A percentile compares a stretch with the other conserved stretches of the same genome.
These are phyloP conservation scores for Pyrus pyrifolia DNA, from an alignment of 306 rosid genomes.

Conservation along the genomic window DNA sequence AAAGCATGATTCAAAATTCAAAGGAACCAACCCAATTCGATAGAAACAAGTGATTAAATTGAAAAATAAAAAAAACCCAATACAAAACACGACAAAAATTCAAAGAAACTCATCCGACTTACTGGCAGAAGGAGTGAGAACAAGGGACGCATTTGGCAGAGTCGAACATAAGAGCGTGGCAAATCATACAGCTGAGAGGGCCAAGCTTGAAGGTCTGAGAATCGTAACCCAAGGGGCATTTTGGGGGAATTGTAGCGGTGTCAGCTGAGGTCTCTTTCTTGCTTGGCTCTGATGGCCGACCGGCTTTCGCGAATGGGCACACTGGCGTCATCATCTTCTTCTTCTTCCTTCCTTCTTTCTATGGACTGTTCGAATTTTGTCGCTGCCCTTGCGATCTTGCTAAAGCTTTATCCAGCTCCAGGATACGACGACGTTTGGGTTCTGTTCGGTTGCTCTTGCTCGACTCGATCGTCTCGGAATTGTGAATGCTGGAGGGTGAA, in stretches of 20 bases:
- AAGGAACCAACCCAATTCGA: not conserved
- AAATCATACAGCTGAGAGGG: constrained; percentile 87
- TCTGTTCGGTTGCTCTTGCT: not conserved
- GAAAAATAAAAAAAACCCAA: not conserved
- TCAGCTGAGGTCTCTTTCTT: not conserved
- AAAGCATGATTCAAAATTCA: not conserved
- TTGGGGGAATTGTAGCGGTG: constrained; percentile 30
- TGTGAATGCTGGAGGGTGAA: not conserved
- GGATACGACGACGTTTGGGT: not conserved
- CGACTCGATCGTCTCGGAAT: not conserved
- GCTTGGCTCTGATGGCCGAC: constrained; percentile 37
- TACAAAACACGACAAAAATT: not conserved
- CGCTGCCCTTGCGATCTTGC: not conserved
- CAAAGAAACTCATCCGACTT: not conserved
- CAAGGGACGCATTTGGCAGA: constrained; percentile 10
- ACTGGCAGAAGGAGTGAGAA: constrained; percentile 12
- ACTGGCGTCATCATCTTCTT: constrained; percentile 60
- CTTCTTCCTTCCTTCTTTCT: not conserved
- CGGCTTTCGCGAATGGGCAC: constrained; percentile 86
- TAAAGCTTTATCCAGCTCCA: not conserved
- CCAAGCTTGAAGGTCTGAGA: constrained; percentile 81
- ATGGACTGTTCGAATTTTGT: not conserved
- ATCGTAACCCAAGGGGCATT: constrained; percentile 88
- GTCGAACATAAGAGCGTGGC: constrained; percentile 25
- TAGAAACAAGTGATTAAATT: not conserved